phyloP scores from a whole-genome alignment of 1,284 basidiomycete species.

The Boletus sp. region DNA sequence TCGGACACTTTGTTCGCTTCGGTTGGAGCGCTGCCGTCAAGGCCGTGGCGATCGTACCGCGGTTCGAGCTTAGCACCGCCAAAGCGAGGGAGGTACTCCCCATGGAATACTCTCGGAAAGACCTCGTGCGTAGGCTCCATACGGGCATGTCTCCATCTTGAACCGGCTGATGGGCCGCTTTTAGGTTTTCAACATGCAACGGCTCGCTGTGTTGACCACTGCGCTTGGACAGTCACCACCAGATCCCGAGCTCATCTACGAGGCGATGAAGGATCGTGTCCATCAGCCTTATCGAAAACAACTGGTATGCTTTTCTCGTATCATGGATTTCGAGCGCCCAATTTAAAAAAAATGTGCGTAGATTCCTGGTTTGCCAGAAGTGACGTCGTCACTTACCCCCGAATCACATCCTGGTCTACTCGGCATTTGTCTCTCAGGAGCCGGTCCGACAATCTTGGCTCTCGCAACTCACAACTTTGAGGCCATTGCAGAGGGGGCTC shows the following conservation, averaged over 20 bases:
- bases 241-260: slow-evolving; percentile 92
- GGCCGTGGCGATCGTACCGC: slow-evolving; percentile 92
- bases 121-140: slow-evolving; percentile 64
- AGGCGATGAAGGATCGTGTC: slow-evolving; percentile 98
- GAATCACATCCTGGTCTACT: slow-evolving; percentile 87
- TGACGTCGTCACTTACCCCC: slow-evolving; percentile 86
- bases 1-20: slow-evolving; percentile 94
- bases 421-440: slow-evolving; percentile 96
- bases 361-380: slow-evolving; percentile 93
- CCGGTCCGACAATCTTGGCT: slow-evolving; percentile 96
- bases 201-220: slow-evolving; percentile 96
- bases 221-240: slow-evolving; percentile 89
- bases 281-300: slow-evolving; percentile 95
- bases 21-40: slow-evolving; percentile 85
- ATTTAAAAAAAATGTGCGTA: slow-evolving; percentile 31
- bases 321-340: background rate
- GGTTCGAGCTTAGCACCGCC: slow-evolving; percentile 95
- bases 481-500: slow-evolving; percentile 77
- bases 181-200: slow-evolving; percentile 96
- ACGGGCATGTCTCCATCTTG: background rate
- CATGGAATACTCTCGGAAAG: slow-evolving; percentile 79
- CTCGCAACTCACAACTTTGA: slow-evolving; percentile 88
- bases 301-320: slow-evolving; percentile 52
- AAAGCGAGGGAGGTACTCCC: slow-evolving; percentile 91
- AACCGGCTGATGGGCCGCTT: slow-evolving; percentile 2